A percentile compares a stretch with the other conserved stretches of the same genome.
These are phyloP conservation scores for Penicillium malachiteum DNA, from an alignment of 495 filamentous ascomycete species.

Conservation along the genomic window DNA sequence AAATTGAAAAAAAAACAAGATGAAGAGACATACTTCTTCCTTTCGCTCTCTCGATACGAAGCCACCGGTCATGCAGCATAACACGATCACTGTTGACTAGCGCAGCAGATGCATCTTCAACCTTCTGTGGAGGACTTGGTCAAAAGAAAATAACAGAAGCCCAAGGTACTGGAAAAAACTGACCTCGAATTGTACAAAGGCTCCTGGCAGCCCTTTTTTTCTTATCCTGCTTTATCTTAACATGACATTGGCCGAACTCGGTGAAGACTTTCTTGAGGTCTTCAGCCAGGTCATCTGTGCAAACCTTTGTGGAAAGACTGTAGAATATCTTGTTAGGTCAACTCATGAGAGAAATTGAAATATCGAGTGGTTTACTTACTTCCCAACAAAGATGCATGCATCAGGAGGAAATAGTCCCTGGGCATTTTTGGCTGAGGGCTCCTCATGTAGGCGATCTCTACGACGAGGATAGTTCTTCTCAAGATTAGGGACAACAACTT, in stretches of 20 bases:
- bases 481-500: neutral
- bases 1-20: neutral
- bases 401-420: slow-evolving; percentile 26
- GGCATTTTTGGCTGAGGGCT: slow-evolving; percentile 23
- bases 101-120: slow-evolving; percentile 13
- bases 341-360: neutral
- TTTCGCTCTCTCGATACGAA: slow-evolving; percentile 21
- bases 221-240: slow-evolving; percentile 23
- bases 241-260: slow-evolving; percentile 15
- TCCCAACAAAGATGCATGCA: slow-evolving; percentile 29
- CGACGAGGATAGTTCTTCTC: slow-evolving; percentile 18
- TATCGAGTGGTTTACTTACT: slow-evolving; percentile 13
- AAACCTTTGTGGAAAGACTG: slow-evolving; percentile 18
- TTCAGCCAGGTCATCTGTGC: slow-evolving; percentile 7
- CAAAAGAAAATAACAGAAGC: neutral
- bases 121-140: slow-evolving; percentile 5
- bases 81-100: slow-evolving; percentile 3
- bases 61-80: slow-evolving; percentile 10
- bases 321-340: too few relatives aligned
- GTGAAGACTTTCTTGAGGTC: slow-evolving; percentile 14
- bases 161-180: neutral
- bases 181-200: slow-evolving; percentile 26
- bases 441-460: slow-evolving; percentile 17
- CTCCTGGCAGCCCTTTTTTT: slow-evolving; percentile 18
- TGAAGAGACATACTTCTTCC: slow-evolving; percentile 14